Conservation (phyloP, 2,329 filamentous ascomycete species). For the Cercospora sp. region DNA sequence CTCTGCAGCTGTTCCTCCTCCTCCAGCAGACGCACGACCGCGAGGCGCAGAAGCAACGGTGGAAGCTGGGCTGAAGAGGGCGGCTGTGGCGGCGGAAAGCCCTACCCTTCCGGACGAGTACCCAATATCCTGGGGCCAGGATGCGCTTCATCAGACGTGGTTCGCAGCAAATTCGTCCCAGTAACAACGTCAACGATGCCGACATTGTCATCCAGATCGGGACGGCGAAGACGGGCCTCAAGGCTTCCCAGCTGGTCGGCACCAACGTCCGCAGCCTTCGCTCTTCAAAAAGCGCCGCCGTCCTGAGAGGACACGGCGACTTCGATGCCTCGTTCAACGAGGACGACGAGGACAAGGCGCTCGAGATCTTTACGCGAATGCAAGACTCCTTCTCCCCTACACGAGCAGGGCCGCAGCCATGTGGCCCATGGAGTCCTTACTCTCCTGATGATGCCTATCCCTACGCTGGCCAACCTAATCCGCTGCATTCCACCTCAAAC, state of each 20-base stretch:
- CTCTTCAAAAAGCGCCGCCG: constrained; percentile 8
- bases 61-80: neutral
- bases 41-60: neutral
- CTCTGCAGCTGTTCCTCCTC: neutral
- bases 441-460: constrained; percentile 27
- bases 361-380: constrained; percentile 23
- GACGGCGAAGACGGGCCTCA: constrained; percentile 23
- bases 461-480: constrained; percentile 22
- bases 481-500: constrained; percentile 11
- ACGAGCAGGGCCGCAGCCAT: constrained; percentile 5
- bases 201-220: constrained; percentile 26
- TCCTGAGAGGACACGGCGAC: neutral
- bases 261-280: constrained; percentile 15
- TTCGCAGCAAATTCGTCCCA: constrained; percentile 8
- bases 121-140: constrained; percentile 11
- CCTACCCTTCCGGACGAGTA: constrained; percentile 6
- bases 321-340: neutral
- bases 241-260: constrained; percentile 25
- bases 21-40: neutral
- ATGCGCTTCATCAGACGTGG: constrained; percentile 19
- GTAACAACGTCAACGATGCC: constrained; percentile 14
- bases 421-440: constrained; percentile 22
- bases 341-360: constrained; percentile 17
- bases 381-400: constrained; percentile 19
- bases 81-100: constrained; percentile 12